Evolutionary conservation across 2,329 filamentous ascomycete genomes (phyloP).

Genomic region (Alternaria brassicicola): DNA sequence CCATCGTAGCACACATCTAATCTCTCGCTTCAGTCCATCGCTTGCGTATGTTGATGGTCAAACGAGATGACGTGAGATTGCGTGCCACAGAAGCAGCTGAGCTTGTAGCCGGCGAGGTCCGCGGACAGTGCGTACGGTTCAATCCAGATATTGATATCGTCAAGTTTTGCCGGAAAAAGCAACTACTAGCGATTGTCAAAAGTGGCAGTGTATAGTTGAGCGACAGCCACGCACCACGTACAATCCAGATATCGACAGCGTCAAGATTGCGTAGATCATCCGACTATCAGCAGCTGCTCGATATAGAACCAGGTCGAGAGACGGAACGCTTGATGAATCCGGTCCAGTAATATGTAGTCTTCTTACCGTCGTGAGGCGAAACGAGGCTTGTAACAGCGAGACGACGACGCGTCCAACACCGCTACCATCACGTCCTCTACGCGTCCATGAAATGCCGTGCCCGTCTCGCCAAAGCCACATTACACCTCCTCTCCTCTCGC

Average conservation of each 20-base stretch:
- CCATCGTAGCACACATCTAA: conserved; percentile 4
- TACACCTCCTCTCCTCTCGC: neutral
- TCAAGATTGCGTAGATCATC: neutral
- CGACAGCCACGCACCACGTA: neutral
- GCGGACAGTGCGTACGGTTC: too few relatives aligned
- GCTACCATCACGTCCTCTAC: neutral
- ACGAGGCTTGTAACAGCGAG: neutral
- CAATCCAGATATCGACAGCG: neutral
- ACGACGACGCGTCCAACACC: neutral
- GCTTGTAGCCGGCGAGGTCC: neutral
- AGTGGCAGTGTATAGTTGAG: too few relatives aligned
- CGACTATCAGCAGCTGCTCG: neutral
- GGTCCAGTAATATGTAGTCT: neutral
- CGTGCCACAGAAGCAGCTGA: neutral
- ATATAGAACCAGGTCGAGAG: neutral
- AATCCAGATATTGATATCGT: too few relatives aligned
- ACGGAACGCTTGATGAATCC: neutral
- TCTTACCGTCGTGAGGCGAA: neutral
- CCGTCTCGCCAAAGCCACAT: neutral
- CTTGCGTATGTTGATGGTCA: neutral
- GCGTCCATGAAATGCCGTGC: neutral
- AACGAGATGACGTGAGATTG: neutral
- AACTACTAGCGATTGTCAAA: too few relatives aligned
- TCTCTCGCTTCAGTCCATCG: neutral
- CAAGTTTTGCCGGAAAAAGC: too few relatives aligned